phyloP scores from a whole-genome alignment of 208 protist species.

The Acanthamoeba sp. region DNA sequence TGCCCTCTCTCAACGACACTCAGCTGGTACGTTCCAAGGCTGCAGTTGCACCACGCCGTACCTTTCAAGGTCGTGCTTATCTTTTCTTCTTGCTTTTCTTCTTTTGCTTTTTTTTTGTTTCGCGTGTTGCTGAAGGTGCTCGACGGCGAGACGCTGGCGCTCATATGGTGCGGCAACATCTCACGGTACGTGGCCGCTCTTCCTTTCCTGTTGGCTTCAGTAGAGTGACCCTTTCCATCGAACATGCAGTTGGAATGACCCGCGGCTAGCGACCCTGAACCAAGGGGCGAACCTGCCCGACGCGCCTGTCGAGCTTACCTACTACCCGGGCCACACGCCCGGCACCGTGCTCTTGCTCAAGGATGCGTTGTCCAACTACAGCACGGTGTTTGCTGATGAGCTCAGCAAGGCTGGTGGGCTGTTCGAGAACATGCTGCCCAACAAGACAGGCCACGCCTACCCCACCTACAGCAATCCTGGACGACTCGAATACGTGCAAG shows the following conservation, averaged over 20 bases:
- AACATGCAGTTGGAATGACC: neutral
- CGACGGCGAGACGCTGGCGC: constrained; percentile 1
- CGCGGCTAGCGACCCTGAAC: neutral
- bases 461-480: neutral
- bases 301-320: neutral
- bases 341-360: constrained; percentile 14
- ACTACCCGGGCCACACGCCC: neutral
- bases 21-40: neutral
- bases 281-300: neutral
- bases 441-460: neutral
- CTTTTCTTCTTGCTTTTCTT: neutral
- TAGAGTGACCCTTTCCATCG: neutral
- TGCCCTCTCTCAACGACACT: neutral
- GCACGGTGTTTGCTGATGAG: neutral
- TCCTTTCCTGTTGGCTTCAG: neutral
- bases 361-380: constrained; percentile 17
- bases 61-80: no score
- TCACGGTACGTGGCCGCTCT: neutral
- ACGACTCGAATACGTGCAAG: neutral
- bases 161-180: constrained; percentile 24
- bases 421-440: constrained; percentile 17
- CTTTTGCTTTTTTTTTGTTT: neutral
- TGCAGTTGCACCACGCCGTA: no score
- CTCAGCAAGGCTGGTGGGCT: neutral
- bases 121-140: neutral